Percentiles rank a stretch among this genome's conserved stretches.
Evolutionary conservation across 176 grass and related monocot genomes (phyloP).

Genomic region (Secale cereale): DNA sequence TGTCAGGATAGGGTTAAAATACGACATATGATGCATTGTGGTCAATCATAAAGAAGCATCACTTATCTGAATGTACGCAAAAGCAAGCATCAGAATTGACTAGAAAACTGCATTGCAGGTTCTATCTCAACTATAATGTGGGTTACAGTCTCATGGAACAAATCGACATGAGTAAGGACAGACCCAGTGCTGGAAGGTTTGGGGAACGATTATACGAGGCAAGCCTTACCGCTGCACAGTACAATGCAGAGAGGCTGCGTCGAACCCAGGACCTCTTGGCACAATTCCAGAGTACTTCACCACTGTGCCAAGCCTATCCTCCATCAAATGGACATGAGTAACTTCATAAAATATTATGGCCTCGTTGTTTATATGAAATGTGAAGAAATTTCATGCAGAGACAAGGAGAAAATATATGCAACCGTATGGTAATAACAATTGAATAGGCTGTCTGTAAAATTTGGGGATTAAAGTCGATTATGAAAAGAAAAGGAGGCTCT

Average conservation of each 20-base stretch:
- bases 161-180: not conserved
- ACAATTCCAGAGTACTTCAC: too few species aligned
- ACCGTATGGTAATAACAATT: not conserved
- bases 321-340: conserved; percentile 6
- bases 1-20: not conserved
- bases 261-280: too few species aligned
- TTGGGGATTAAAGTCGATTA: not conserved
- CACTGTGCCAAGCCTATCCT: too few species aligned
- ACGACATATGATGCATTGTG: not conserved
- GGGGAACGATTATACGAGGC: too few species aligned
- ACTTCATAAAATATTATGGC: not conserved
- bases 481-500: conserved; percentile 14
- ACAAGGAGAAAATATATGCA: not conserved
- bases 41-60: not conserved
- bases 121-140: not conserved
- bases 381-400: not conserved
- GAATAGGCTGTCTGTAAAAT: not conserved
- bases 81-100: not conserved
- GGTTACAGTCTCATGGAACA: not conserved
- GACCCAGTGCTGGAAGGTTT: too few species aligned
- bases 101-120: not conserved
- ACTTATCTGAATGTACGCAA: not conserved
- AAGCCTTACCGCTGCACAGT: too few species aligned
- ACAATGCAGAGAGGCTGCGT: too few species aligned
- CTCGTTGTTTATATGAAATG: not conserved